Evolutionary conservation across 305 asterid species (phyloP).

Genomic region (Rubia peregrina): DNA sequence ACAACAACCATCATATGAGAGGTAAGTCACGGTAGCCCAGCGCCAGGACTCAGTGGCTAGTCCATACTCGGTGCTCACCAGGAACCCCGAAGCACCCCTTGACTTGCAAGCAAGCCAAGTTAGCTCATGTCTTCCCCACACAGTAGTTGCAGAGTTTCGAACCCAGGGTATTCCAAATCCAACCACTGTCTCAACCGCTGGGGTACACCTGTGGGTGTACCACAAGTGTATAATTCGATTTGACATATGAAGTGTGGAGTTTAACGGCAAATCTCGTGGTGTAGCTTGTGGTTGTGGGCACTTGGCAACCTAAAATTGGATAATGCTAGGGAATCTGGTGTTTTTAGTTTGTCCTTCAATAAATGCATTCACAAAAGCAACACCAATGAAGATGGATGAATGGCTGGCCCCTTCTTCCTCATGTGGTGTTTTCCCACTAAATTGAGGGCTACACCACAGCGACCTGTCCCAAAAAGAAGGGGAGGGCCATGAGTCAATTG

Average conservation of each 20-base stretch:
- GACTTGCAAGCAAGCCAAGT: no score
- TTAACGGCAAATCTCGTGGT: constrained; percentile 5
- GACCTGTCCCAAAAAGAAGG: neutral
- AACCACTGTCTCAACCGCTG: no score
- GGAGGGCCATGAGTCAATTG: neutral
- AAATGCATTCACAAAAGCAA: neutral
- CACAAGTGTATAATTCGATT: constrained; percentile 3
- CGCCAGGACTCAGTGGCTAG: no score
- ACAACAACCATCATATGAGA: no score
- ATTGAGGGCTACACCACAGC: neutral
- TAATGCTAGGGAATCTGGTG: neutral
- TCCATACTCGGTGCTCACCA: no score
- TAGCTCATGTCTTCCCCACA: no score
- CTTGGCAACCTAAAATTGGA: neutral
- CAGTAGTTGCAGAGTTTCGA: no score
- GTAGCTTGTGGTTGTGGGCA: neutral
- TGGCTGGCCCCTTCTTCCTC: constrained; percentile 7
- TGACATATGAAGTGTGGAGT: constrained; percentile 4
- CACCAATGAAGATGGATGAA: no score
- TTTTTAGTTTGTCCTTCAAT: neutral
- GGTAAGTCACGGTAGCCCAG: no score
- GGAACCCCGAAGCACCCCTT: no score
- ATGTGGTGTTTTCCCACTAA: neutral
- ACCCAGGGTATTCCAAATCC: no score
- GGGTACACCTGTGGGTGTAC: no score